These are phyloP conservation scores for Styphnolobium japonicum DNA, from an alignment of 306 rosid species.

Conservation along the genomic window DNA sequence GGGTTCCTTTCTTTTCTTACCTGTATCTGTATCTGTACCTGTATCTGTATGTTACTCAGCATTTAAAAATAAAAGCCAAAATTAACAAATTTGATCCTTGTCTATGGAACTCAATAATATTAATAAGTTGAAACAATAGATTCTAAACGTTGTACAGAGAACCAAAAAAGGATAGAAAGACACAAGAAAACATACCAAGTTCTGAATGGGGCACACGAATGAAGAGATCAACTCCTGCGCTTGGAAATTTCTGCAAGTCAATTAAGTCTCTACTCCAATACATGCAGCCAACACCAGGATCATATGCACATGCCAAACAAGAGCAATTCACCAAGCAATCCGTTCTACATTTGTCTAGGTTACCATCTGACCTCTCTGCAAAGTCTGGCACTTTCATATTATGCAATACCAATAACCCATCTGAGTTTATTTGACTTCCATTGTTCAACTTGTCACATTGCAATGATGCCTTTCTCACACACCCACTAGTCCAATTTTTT, in stretches of 20 bases:
- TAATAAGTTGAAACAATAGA: background rate
- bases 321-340: conserved; percentile 36
- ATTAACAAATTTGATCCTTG: too few relatives aligned
- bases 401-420: conserved; percentile 18
- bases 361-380: background rate
- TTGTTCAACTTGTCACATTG: conserved; percentile 19
- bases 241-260: conserved; percentile 32
- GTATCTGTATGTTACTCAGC: background rate
- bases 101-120: background rate
- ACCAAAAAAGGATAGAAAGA: background rate
- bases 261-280: conserved; percentile 29
- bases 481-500: conserved; percentile 25
- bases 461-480: conserved; percentile 4
- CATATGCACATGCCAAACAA: conserved; percentile 37
- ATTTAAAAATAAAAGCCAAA: background rate
- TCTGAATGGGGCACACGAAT: conserved; percentile 22
- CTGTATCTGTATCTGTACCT: background rate
- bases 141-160: background rate
- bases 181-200: background rate
- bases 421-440: background rate
- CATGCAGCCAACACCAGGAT: conserved; percentile 27
- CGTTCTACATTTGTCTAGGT: background rate
- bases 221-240: conserved; percentile 35
- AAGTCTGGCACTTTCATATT: conserved; percentile 36
- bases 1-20: background rate